Base-by-base conservation (phyloP, 108 stramenopile genomes). In the Nitzschia palea region DNA sequence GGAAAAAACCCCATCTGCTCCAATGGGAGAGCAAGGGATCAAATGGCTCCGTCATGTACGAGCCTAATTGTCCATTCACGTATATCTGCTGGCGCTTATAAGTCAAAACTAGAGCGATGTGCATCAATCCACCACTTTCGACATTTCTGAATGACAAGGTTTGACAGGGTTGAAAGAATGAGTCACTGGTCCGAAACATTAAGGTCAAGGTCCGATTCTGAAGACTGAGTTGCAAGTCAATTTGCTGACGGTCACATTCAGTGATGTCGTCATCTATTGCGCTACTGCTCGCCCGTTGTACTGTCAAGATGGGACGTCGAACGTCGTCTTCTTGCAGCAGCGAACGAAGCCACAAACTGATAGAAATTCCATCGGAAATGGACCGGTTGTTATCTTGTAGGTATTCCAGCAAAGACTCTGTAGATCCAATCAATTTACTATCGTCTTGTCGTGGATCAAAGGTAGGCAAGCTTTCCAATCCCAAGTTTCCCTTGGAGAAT, bases 81-180 rank as follows among this genome's bases (percentile, higher is more conserved):
- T 59, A 73, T 5, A 79, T 42, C 40, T 69, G 62, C 34, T 79
- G 78, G 32, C 42, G 45, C 23, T 25, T 34, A 55, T 73, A 26
- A 10, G 35, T 44, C 22, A 79, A 42, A 4, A 67, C 44, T 35
- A 73, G 35, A 10, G 68, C 35, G 2, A 79, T 15, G 28, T 79
- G 78, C 14, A 22, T 45, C 58, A 71, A 54, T 45, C 54, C 42
- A 28, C 37, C 44, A 20, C 32, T 28, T 20, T 51, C 18, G 36
- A 62, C 18, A 1, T 50, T 44, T 15, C 47, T 61, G 36, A 44
- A 28, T 28, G 14, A 6, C 6, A 73, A 37, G 22, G 44, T 60
- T 31, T 61, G 67, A 43, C 71, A 79, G 26, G 78, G 78, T 25
- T 73, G 67, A 54, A 79, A 57, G 23, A 54, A 63, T 5, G 65